Evolutionary conservation across 805 yeast genomes (phyloP), one percentile per base, ranked within the genome.

Genomic region (Spathaspora girioi): DNA sequence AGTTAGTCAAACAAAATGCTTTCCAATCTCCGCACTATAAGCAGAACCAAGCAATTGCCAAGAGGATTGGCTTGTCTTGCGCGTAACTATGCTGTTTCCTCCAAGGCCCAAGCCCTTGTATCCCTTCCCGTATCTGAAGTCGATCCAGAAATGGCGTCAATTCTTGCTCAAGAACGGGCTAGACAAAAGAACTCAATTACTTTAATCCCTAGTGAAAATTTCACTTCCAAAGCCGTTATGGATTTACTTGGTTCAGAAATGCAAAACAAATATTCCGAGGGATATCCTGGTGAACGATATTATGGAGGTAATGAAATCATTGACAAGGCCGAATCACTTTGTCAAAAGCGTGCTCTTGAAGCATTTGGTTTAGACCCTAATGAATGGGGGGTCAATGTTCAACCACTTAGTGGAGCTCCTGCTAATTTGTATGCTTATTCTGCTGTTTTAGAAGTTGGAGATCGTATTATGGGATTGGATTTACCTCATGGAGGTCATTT

Each of bases 401-500:
- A 94, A 77, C 83, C 97, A 46, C 79, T 94, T 63, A 88, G 96
- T 26, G 99, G 99, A 53, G 91, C 99, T 19, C 98, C 98, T 58
- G 99, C 99, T 52, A 94, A 94, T 77, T 81, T 94, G 70, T 93
- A 94, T 70, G 98, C 92, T 45, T 94, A 94, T 77, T 92, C 89
- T 68, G 97, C 98, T 43, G 77, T 94, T 59, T 83, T 94, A 87
- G 89, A 88, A 66, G 96, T 94, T 54, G 96, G 91, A 67, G 99
- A 93, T 64, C 87, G 99, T 75, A 76, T 94, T 62, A 94, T 94
- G 99, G 99, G 99, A 62, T 82, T 94, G 59, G 97, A 93, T 67
- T 80, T 94, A 67, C 99, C 99, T 61, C 98, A 94, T 66, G 99
- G 99, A 65, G 99, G 99, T 64, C 99, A 94, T 72, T 81, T 94